Evolutionary conservation across 2,329 filamentous ascomycete genomes (phyloP), one percentile per base, ranked within the genome.

Genomic region (Rutstroemia sp.): DNA sequence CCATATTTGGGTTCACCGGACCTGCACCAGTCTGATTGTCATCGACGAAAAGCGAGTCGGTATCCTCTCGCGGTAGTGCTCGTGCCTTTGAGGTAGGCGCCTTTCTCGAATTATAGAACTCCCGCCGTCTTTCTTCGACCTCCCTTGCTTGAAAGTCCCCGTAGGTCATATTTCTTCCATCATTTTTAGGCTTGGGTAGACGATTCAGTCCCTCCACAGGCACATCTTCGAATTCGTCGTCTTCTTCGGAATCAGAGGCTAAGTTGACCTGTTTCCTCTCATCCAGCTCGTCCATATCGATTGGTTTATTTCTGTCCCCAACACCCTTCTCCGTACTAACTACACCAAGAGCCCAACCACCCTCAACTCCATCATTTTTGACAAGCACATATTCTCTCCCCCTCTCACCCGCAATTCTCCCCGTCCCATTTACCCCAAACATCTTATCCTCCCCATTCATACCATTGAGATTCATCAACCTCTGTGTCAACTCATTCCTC

Each of bases 331-430:
- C 87, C 59, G 85, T 89, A 60, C 87, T 91, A 21, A 99, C 92
- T 25, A 99, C 94, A 52, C 94, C 94, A 5, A 99, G 75, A 0
- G 92, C 92, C 91, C 92, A 99, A 5, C 94, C 94, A 47, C 94
- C 94, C 69, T 97, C 92, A 1, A 90, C 91, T 0, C 91, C 89
- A 46, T 95, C 90, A 65, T 97, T 97, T 73, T 94, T 95, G 40
- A 99, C 92, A 4, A 99, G 76, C 12, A 99, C 92, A 67, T 99
- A 99, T 70, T 99, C 94, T 66, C 89, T 86, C 14, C 90, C 89
- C 66, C 86, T 90, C 68, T 99, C 94, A 50, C 94, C 84, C 14
- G 88, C 87, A 62, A 96, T 81, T 51, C 90, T 79, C 50, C 77
- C 79, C 1, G 80, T 79, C 7, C 81, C 76, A 50, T 39, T 57